Base-by-base conservation (phyloP, 495 filamentous ascomycete species). In the Xylaria curta region DNA sequence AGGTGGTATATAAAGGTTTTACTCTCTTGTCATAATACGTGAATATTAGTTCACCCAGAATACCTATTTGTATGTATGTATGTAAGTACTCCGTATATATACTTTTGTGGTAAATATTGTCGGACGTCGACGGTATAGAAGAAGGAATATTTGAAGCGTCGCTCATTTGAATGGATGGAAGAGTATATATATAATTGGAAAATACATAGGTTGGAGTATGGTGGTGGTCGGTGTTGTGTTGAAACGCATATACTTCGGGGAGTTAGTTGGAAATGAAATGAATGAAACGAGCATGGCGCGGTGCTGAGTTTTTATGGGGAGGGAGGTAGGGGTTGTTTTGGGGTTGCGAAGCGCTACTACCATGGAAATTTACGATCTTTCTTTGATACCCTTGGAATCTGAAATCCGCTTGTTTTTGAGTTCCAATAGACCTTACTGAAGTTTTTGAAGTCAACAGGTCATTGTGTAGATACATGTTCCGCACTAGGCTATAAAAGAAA, bases 1-100 rank as follows among this genome's bases (percentile, higher is more conserved):
- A 40, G 77, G 77, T 15, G 77, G 77, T 2, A 75, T 79, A 51
- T 79, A 42, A 72, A 56, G 26, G 13, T 1, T 15, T 10, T 24
- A 13, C 21, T 24, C 21, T 26, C 9, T 54, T 31, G 26, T 31
- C 5, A 56, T 56, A 56, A 17, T 31, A 56, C 53, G 26, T 10
- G 28, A 56, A 28, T 56, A 38, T 38, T 38, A 56, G 13, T 31
- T n/a, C 53, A 31, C 4, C 13, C 13, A 56, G 53, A 13, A 56
- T 56, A 56, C 53, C 26, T 56, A 24, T 46, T 17, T 49, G 46
- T 49, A 49, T 49, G 42, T 44, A 44, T 44, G 13, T 46, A 46
- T 46, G 46, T 56, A 56, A 56, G 53, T 56, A 56, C 4, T 31
- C 26, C 53, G 53, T 56, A 56, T 56, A 56, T 56, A 56, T 56